Percentiles rank a stretch among this genome's conserved stretches.
Conservation (phyloP, 208 protist species). For the Blechomonas ayalai region DNA sequence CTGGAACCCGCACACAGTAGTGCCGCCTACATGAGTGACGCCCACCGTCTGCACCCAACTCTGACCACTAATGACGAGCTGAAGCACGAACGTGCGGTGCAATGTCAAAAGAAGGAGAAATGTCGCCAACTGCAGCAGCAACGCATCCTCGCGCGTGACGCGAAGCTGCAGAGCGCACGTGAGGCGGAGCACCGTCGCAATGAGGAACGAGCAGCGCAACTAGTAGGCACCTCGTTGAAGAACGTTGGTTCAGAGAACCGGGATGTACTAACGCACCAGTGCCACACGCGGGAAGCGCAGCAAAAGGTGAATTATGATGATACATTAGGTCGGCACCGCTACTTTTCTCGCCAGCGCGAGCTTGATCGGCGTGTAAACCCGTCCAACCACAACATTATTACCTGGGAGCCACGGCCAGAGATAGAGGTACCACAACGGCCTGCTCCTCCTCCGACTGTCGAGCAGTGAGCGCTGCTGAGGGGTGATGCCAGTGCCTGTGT, state of each 20-base stretch:
- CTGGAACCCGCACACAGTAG: slow-evolving; percentile 13
- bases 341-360: slow-evolving; percentile 25
- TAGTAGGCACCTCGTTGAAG: slow-evolving; percentile 17
- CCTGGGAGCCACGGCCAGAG: slow-evolving; percentile 20
- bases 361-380: slow-evolving; percentile 19
- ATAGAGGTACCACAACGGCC: slow-evolving; percentile 20
- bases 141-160: slow-evolving; percentile 18
- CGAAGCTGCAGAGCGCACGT: slow-evolving; percentile 10
- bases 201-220: slow-evolving; percentile 11
- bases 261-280: slow-evolving; percentile 54
- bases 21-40: slow-evolving; percentile 28
- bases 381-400: slow-evolving; percentile 54
- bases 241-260: slow-evolving; percentile 49
- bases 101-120: neutral
- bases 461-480: neutral
- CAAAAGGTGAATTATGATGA: slow-evolving; percentile 10
- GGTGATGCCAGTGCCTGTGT: neutral
- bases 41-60: slow-evolving; percentile 32
- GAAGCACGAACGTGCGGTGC: slow-evolving; percentile 14
- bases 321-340: slow-evolving; percentile 14
- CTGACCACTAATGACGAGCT: slow-evolving; percentile 39
- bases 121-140: slow-evolving; percentile 8
- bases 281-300: slow-evolving; percentile 25
- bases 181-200: slow-evolving; percentile 22
- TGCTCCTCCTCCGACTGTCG: neutral